Percentiles rank a stretch among this genome's conserved stretches.
Conservation (phyloP, 73 alveolate genomes). For the Stentor coeruleus region DNA sequence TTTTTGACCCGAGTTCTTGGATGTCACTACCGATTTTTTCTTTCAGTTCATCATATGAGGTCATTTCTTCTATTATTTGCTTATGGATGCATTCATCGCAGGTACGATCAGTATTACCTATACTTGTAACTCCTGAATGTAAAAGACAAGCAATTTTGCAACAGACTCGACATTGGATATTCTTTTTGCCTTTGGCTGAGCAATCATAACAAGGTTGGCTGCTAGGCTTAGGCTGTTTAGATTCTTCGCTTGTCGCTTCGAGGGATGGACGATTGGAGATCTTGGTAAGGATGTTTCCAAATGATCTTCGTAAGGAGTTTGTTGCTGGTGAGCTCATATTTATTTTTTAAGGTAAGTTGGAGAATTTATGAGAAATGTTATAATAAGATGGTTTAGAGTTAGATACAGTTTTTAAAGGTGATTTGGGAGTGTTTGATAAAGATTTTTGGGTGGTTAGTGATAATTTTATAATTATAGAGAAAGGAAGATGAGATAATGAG, state of each 20-base stretch:
- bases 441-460: no score
- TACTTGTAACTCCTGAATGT: neutral
- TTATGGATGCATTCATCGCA: neutral
- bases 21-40: neutral
- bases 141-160: neutral
- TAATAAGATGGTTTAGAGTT: no score
- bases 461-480: no score
- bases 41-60: neutral
- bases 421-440: no score
- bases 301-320: neutral
- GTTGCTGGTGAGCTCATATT: neutral
- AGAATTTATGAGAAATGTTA: no score
- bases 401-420: no score
- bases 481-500: neutral
- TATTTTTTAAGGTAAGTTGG: no score
- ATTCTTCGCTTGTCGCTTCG: neutral
- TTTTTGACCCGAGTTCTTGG: neutral
- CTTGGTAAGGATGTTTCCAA: neutral
- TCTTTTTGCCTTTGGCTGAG: neutral
- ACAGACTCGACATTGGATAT: neutral
- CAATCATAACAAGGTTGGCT: neutral
- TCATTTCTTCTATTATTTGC: neutral
- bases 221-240: neutral
- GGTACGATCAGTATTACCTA: neutral
- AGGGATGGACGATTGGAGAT: neutral